Conservation (phyloP, 208 protist species). For the Trypanosoma mega region DNA sequence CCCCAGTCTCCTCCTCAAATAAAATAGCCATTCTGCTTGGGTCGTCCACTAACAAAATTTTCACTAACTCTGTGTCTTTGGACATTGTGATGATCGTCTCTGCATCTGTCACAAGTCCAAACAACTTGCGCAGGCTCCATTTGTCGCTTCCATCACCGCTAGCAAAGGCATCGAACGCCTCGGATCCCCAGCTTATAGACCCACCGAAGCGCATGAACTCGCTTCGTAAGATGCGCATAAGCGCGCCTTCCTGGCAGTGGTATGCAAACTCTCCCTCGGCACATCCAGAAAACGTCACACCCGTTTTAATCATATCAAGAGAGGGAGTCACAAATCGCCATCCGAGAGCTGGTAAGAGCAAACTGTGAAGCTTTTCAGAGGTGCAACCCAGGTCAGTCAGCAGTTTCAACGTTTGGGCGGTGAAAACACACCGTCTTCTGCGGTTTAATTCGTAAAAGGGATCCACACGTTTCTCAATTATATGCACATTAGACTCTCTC, state of each 20-base stretch:
- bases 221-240: conserved; percentile 58
- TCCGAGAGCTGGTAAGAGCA: conserved; percentile 45
- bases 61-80: conserved; percentile 31
- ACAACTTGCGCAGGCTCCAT: conserved; percentile 74
- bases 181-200: conserved; percentile 56
- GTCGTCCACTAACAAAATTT: conserved; percentile 59
- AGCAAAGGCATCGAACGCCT: conserved; percentile 59
- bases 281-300: conserved; percentile 66
- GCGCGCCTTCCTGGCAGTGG: conserved; percentile 62
- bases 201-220: conserved; percentile 82
- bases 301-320: conserved; percentile 47
- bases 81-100: conserved; percentile 68
- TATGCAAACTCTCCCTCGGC: conserved; percentile 59
- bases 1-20: conserved; percentile 62
- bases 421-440: conserved; percentile 61
- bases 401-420: conserved; percentile 64
- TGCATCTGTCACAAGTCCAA: conserved; percentile 51
- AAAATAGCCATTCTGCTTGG: conserved; percentile 53
- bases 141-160: conserved; percentile 60
- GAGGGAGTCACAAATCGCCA: conserved; percentile 61
- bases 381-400: conserved; percentile 74
- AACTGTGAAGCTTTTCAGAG: conserved; percentile 32
- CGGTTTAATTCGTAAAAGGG: conserved; percentile 48
- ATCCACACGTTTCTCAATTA: conserved; percentile 50
- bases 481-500: conserved; percentile 70